These are phyloP conservation scores for Mycoemilia scoparia DNA, from an alignment of 192 early-diverging fungal genomes.

Conservation along the genomic window DNA sequence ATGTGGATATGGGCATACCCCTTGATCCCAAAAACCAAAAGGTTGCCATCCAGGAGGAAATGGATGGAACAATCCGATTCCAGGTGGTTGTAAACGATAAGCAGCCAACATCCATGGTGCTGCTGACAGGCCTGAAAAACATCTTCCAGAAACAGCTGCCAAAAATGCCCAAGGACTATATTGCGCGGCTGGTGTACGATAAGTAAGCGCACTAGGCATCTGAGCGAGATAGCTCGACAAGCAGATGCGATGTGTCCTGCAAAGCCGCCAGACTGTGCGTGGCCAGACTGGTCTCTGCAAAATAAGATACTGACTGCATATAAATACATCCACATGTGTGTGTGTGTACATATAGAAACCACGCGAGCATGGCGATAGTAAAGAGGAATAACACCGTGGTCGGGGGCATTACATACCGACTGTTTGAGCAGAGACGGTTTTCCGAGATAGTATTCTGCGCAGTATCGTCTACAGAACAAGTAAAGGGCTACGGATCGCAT, in stretches of 20 bases:
- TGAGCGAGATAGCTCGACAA: no score
- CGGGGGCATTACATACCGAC: conserved; percentile 89
- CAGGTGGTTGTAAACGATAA: conserved; percentile 72
- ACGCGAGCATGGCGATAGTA: conserved; percentile 63
- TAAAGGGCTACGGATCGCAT: conserved; percentile 91
- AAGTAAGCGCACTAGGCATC: conserved; percentile 26
- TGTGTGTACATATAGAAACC: conserved; percentile 35
- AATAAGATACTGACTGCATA: neutral
- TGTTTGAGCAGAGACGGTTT: conserved; percentile 74
- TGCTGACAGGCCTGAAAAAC: conserved; percentile 85
- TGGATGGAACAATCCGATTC: conserved; percentile 44
- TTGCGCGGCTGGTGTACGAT: conserved; percentile 89
- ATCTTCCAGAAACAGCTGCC: conserved; percentile 95
- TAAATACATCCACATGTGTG: neutral
- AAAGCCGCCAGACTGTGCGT: no score
- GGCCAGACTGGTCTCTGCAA: no score
- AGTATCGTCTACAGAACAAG: conserved; percentile 76
- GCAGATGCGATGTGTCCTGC: no score
- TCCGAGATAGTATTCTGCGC: conserved; percentile 99
- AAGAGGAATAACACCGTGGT: conserved; percentile 45
- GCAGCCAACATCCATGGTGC: conserved; percentile 56
- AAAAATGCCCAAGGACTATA: conserved; percentile 98
- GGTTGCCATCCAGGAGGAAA: conserved; percentile 43
- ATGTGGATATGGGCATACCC: conserved; percentile 1
- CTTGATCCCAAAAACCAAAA: conserved; percentile 29